Evolutionary conservation across 2,329 filamentous ascomycete species (phyloP).

Genomic region (Ophiocordyceps robertsii): DNA sequence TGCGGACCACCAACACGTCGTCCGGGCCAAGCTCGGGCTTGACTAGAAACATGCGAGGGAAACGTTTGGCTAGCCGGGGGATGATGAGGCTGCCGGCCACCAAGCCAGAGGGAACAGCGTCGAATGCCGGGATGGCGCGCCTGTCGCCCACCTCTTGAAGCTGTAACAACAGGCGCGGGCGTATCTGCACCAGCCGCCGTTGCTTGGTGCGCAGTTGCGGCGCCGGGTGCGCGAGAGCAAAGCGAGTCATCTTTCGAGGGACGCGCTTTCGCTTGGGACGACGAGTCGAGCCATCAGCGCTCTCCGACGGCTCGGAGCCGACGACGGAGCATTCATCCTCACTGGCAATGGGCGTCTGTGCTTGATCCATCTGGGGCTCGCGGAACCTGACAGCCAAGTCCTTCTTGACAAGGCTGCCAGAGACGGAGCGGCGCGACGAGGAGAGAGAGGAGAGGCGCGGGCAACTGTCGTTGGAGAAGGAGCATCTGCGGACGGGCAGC

Average conservation of each 20-base stretch:
- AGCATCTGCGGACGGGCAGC: neutral
- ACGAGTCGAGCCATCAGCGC: conserved; percentile 23
- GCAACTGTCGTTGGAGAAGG: conserved; percentile 1
- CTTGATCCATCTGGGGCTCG: conserved; percentile 18
- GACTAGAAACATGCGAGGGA: conserved; percentile 49
- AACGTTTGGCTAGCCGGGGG: conserved; percentile 43
- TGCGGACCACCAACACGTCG: conserved; percentile 58
- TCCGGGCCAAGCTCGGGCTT: conserved; percentile 52
- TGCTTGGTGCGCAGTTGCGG: conserved; percentile 45
- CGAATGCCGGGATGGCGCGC: conserved; percentile 54
- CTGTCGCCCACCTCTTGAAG: conserved; percentile 51
- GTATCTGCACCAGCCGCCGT: conserved; percentile 51
- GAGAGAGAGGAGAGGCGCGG: conserved; percentile 1
- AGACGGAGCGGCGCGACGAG: conserved; percentile 17
- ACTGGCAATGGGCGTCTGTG: conserved; percentile 19
- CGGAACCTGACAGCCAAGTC: conserved; percentile 34
- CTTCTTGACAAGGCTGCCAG: conserved; percentile 23
- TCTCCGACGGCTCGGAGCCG: conserved; percentile 31
- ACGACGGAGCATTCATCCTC: conserved; percentile 33
- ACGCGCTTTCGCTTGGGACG: conserved; percentile 28
- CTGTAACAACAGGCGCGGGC: conserved; percentile 58
- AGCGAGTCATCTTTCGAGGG: conserved; percentile 46
- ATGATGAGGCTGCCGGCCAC: conserved; percentile 42
- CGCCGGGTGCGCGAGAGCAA: conserved; percentile 54
- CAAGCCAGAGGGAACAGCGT: conserved; percentile 58